A percentile compares a stretch with the other conserved stretches of the same genome.
These are phyloP conservation scores for Nymphaea colorata DNA, from an alignment of 164 flowering plant species.

Conservation along the genomic window DNA sequence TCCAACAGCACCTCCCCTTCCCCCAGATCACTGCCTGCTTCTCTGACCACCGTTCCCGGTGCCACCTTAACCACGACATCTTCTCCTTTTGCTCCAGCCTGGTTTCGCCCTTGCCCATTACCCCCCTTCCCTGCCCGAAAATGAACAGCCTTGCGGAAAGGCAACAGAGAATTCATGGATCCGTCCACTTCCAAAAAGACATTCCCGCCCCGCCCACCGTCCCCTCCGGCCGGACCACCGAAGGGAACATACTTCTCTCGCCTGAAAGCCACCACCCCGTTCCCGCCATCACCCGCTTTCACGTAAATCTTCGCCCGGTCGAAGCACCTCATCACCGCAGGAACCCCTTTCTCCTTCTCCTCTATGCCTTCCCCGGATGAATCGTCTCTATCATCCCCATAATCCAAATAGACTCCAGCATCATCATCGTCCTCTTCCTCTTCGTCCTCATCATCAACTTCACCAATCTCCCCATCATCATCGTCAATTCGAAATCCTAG, in stretches of 20 bases:
- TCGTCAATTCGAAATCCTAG: slow-evolving; percentile 11
- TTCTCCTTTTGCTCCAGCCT: slow-evolving; percentile 81
- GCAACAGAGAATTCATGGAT: slow-evolving; percentile 82
- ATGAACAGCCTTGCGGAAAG: slow-evolving; percentile 71
- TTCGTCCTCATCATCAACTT: neutral
- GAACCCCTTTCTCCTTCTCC: slow-evolving; percentile 85
- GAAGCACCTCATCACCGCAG: slow-evolving; percentile 96
- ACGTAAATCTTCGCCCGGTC: slow-evolving; percentile 77
- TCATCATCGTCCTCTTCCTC: slow-evolving; percentile 1
- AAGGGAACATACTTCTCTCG: slow-evolving; percentile 86
- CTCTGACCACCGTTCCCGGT: slow-evolving; percentile 85
- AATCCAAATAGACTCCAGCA: neutral
- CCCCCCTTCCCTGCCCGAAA: slow-evolving; percentile 80
- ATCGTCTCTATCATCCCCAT: slow-evolving; percentile 5
- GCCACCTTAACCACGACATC: slow-evolving; percentile 85
- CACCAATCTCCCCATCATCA: slow-evolving; percentile 2
- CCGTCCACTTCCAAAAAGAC: slow-evolving; percentile 83
- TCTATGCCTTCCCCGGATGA: slow-evolving; percentile 8
- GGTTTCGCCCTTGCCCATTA: slow-evolving; percentile 73
- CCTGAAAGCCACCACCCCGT: slow-evolving; percentile 90
- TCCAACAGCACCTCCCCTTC: slow-evolving; percentile 57
- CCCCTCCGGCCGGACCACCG: slow-evolving; percentile 97
- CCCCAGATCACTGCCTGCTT: slow-evolving; percentile 28
- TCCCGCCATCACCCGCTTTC: slow-evolving; percentile 90
- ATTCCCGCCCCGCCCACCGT: slow-evolving; percentile 92